Percentiles rank a stretch among this genome's conserved stretches.
Conservation (phyloP, 2,329 filamentous ascomycete species). For the Microthyrium microscopicum region DNA sequence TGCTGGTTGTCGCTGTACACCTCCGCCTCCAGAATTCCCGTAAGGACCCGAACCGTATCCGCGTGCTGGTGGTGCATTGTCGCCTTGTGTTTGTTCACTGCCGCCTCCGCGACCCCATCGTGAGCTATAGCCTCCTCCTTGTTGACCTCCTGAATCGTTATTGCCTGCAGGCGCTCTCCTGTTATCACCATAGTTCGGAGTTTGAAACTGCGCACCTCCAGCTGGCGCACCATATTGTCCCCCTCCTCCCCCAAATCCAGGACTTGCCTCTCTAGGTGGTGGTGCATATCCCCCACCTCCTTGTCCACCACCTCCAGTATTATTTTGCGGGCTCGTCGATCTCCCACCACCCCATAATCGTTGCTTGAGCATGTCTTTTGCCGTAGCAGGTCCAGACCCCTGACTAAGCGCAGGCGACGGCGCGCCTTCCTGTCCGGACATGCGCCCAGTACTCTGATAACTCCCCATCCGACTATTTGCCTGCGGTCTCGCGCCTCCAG, state of each 20-base stretch:
- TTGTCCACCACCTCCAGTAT: slow-evolving; percentile 9
- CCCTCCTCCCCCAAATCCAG: slow-evolving; percentile 5
- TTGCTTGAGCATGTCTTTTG: slow-evolving; percentile 70
- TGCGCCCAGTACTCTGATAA: slow-evolving; percentile 42
- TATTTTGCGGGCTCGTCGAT: slow-evolving; percentile 37
- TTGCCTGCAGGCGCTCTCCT: no score
- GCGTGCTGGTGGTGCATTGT: no score
- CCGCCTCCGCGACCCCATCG: slow-evolving; percentile 13
- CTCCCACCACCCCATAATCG: slow-evolving; percentile 54
- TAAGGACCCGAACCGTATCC: slow-evolving; percentile 1
- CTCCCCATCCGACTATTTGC: slow-evolving; percentile 60
- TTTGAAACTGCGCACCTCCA: slow-evolving; percentile 9
- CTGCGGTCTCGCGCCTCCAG: slow-evolving; percentile 32
- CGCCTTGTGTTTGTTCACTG: no score
- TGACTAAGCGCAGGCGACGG: slow-evolving; percentile 22
- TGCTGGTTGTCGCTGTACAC: slow-evolving; percentile 1
- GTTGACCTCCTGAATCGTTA: no score
- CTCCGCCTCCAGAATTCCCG: slow-evolving; percentile 1
- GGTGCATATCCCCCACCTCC: not conserved
- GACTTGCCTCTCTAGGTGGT: not conserved
- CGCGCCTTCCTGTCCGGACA: slow-evolving; percentile 9
- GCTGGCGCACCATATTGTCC: not conserved
- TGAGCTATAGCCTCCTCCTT: slow-evolving; percentile 14
- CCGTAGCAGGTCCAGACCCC: slow-evolving; percentile 34
- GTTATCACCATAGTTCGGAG: no score